Evolutionary conservation across 176 grass and related monocot genomes (phyloP), one percentile per base, ranked within the genome.

Genomic region (Melocanna baccifera): DNA sequence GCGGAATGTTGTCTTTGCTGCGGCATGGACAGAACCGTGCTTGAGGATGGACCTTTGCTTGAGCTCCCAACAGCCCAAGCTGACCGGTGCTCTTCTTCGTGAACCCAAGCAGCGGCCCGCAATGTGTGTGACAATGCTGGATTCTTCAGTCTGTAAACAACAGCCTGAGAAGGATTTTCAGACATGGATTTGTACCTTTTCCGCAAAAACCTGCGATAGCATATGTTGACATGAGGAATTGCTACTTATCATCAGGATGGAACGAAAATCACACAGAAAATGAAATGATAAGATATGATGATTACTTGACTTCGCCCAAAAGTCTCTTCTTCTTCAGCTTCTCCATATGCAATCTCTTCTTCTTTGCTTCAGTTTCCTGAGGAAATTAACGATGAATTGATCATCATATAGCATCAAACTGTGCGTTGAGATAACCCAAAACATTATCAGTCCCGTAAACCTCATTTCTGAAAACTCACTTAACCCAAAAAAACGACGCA

Each of bases 281-380:
- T 19, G 22, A 70, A 47, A 50, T 48, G 42, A 4, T 57, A 45
- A 7, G 84, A 40, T 83, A 25, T 29, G 56, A 39, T 34, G 15
- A 68, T 84, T 74, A 94, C 93, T 88, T 94, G 82, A 94, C 82
- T 94, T 94, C 90, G 51, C 82, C 88, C 75, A 83, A 79, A 81
- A 90, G 85, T 71, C 34, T 90, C 62, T 83, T 75, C 67, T 88
- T 90, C 69, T 47, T 84, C 34, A 86, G 74, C 56, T 83, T 88
- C 66, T 58, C 66, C 85, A 63, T 57, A 25, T 87, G 82, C 66
- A 92, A 25, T 83, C 56, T 78, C 50, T 76, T 73, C 48, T 74
- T 90, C 87, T 88, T 94, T 69, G 88, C 87, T 70, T 87, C 75
- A 20, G 87, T 88, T 90, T 92, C 90, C 93, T 94, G 93, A 18